Evolutionary conservation across 2,329 filamentous ascomycete genomes (phyloP).

Genomic region (Apiospora saccharicola): DNA sequence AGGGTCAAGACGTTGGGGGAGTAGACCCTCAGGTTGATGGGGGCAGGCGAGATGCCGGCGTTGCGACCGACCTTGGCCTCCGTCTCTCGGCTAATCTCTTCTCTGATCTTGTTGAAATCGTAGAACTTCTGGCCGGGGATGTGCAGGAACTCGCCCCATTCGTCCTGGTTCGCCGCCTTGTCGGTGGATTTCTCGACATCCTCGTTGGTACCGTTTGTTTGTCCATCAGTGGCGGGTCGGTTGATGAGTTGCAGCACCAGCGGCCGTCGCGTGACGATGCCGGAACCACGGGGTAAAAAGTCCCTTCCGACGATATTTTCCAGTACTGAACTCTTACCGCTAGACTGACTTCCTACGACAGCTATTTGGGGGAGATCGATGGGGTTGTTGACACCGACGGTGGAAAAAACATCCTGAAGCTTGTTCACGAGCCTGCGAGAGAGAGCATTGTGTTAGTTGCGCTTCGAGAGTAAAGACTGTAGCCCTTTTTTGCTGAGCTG

Average conservation of each 20-base stretch:
- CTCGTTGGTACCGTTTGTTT: conserved; percentile 76
- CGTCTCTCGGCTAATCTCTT: conserved; percentile 54
- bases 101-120: conserved; percentile 51
- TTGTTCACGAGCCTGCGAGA: conserved; percentile 85
- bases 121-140: conserved; percentile 83
- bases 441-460: conserved; percentile 39
- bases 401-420: conserved; percentile 98
- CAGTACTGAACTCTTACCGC: conserved; percentile 64
- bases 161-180: conserved; percentile 88
- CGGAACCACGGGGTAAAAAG: conserved; percentile 95
- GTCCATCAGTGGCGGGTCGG: conserved; percentile 58
- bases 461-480: not conserved
- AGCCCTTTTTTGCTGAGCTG: not conserved
- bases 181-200: conserved; percentile 74
- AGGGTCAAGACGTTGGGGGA: conserved; percentile 95
- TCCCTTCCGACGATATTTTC: conserved; percentile 72
- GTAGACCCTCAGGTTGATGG: conserved; percentile 98
- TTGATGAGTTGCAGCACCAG: conserved; percentile 79
- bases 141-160: conserved; percentile 99
- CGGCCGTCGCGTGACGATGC: conserved; percentile 95
- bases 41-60: conserved; percentile 92
- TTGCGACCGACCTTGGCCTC: conserved; percentile 81
- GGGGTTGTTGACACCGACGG: conserved; percentile 97
- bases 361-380: conserved; percentile 57
- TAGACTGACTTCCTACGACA: conserved; percentile 61